Evolutionary conservation across 169 alveolate genomes (phyloP), one percentile per base, ranked within the genome.

Genomic region (Toxoplasma gondii): DNA sequence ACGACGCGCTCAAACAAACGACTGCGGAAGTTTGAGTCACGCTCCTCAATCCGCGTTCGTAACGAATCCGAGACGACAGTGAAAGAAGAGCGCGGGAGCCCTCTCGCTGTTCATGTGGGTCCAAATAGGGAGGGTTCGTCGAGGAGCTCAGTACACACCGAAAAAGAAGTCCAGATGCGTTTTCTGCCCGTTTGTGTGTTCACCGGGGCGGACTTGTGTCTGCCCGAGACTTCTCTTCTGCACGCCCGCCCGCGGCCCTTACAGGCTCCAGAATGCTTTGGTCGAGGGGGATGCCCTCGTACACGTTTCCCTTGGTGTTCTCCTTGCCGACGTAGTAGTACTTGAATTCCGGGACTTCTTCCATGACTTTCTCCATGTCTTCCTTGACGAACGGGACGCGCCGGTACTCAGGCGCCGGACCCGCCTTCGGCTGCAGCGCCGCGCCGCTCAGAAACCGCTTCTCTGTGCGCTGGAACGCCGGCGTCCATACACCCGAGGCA

Each of bases 331-430:
- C 92, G 97, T 96, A 96, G 94, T 97, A 97, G 92, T 95, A 97
- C 94, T 96, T 96, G 92, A 97, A 97, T 80, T 97, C 97, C 36
- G 98, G 98, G 38, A 97, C 98, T 91, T 97, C 98, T 80, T 92
- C 93, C 95, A 97, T 94, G 38, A 97, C 95, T 29, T 81, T 94
- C 88, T 96, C 97, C 39, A 97, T 88, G 87, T 97, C 97, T 90
- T 97, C 98, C 91, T 97, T 49, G 43, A 45, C 88, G 39, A 91
- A 91, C 34, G 93, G 93, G 44, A 91, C 83, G 83, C 92, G 92
- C 41, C 83, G 81, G 58, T 88, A 88, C 83, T 88, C 81, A 39
- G 92, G 91, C 91, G 45, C 80, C 16, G 45, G 91, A 22, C 91
- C 69, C 0, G 43, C 45, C 45, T 86, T 44, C 80, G 44, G 78